A percentile compares a stretch with the other conserved stretches of the same genome.
These are phyloP conservation scores for Aspergillus haitiensis DNA, from an alignment of 495 filamentous ascomycete genomes.

Conservation along the genomic window DNA sequence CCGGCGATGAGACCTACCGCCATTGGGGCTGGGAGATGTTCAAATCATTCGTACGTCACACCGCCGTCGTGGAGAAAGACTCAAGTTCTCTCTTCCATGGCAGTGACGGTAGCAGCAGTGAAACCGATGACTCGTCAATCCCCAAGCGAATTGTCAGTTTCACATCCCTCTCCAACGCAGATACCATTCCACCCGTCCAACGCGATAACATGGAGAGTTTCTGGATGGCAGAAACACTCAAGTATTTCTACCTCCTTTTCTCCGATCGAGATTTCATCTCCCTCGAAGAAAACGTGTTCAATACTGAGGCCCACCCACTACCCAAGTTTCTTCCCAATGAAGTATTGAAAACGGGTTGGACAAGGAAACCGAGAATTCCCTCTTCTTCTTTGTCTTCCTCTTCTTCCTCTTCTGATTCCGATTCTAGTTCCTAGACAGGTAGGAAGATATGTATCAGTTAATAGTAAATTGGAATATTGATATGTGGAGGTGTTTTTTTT, in stretches of 20 bases:
- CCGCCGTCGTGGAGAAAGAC: conserved; percentile 62
- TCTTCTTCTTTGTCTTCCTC: neutral
- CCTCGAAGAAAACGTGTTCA: conserved; percentile 83
- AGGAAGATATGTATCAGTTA: too few species aligned
- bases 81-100: conserved; percentile 15
- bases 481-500: too few species aligned
- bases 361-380: conserved; percentile 51
- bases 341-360: conserved; percentile 85
- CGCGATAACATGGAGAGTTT: conserved; percentile 93
- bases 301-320: conserved; percentile 92
- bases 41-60: conserved; percentile 82
- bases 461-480: too few species aligned
- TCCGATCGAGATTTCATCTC: conserved; percentile 80
- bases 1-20: conserved; percentile 84
- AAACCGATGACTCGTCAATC: neutral
- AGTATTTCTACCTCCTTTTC: conserved; percentile 96
- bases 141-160: conserved; percentile 57
- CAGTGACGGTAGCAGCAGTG: conserved; percentile 11
- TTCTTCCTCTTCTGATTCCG: neutral
- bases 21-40: conserved; percentile 99
- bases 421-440: too few species aligned
- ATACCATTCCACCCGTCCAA: conserved; percentile 59
- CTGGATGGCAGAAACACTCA: conserved; percentile 97
- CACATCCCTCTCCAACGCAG: conserved; percentile 76
- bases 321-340: conserved; percentile 79